Percentiles rank a stretch among this genome's conserved stretches.
Evolutionary conservation across 495 filamentous ascomycete genomes (phyloP).

Genomic region (Daldinia loculata): DNA sequence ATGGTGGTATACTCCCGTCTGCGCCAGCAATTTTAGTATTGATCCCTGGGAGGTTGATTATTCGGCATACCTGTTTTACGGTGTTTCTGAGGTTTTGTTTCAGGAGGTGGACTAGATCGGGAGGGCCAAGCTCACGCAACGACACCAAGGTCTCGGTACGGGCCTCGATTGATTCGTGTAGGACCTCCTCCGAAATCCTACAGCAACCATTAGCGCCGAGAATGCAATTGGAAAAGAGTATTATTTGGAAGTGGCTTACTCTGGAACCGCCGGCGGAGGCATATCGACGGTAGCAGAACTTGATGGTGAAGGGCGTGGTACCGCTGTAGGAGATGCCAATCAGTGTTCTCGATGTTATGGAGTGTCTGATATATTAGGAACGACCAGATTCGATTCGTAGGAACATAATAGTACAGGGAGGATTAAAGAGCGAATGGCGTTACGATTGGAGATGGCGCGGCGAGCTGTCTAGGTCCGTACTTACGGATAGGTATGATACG

Average conservation of each 20-base stretch:
- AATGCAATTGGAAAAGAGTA: background rate
- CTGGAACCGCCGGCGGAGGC: slow-evolving; percentile 89
- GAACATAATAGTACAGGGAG: slow-evolving; percentile 19
- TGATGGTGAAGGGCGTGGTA: slow-evolving; percentile 5
- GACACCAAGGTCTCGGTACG: slow-evolving; percentile 85
- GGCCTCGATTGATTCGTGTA: slow-evolving; percentile 86
- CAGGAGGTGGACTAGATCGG: slow-evolving; percentile 92
- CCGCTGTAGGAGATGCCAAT: background rate
- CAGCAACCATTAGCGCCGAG: slow-evolving; percentile 35
- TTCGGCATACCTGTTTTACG: slow-evolving; percentile 66
- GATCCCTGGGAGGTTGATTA: background rate
- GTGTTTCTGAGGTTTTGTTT: slow-evolving; percentile 78
- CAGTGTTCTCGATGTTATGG: background rate
- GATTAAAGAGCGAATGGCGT: slow-evolving; percentile 16
- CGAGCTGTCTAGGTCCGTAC: background rate
- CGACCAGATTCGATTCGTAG: slow-evolving; percentile 8
- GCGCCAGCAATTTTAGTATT: slow-evolving; percentile 35
- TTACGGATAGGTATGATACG: background rate
- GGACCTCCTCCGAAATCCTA: slow-evolving; percentile 90
- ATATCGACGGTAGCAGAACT: slow-evolving; percentile 59
- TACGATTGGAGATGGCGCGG: slow-evolving; percentile 6
- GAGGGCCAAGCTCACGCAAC: slow-evolving; percentile 91
- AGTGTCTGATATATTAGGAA: slow-evolving; percentile 10
- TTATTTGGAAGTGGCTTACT: slow-evolving; percentile 63
- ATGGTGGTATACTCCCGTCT: slow-evolving; percentile 97